Conservation (phyloP, 352 stramenopile genomes). For the Globisporangium abappressorium region DNA sequence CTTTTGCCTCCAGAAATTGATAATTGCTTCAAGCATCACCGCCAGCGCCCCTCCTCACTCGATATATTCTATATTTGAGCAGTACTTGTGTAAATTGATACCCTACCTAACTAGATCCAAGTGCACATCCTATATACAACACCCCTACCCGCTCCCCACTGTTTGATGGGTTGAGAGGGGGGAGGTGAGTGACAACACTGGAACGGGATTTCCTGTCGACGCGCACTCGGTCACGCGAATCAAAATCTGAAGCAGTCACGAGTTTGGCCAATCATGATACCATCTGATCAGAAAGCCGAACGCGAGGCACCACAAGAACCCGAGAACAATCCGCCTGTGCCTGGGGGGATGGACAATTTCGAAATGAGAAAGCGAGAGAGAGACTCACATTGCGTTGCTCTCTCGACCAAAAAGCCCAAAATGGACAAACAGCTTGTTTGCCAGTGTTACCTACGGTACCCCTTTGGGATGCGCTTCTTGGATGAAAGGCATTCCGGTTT, state of each 20-base stretch:
- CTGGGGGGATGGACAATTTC: not conserved
- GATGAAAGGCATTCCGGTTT: conserved; percentile 5
- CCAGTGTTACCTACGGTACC: conserved; percentile 5
- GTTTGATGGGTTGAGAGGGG: conserved; percentile 13
- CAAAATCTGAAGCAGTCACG: conserved; percentile 13
- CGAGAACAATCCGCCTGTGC: not conserved
- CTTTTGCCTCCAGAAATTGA: not conserved
- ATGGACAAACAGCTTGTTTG: not conserved
- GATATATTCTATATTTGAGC: not conserved
- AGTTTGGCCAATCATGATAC: conserved; percentile 12
- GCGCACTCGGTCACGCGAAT: conserved; percentile 16
- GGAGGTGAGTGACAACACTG: conserved; percentile 9
- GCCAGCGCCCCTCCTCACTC: not conserved
- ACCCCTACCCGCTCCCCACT: not conserved
- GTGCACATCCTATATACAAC: not conserved
- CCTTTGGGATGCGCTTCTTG: not conserved
- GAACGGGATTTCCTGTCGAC: conserved; percentile 8
- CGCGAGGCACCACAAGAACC: conserved; percentile 9
- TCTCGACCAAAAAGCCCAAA: not conserved
- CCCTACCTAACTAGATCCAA: not conserved
- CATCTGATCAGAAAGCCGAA: not conserved
- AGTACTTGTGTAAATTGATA: not conserved
- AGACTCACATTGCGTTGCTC: not conserved
- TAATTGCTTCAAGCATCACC: conserved; percentile 11
- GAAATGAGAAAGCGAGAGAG: not conserved